phyloP scores from a whole-genome alignment of 306 rosid species.

The Parietaria judaica region DNA sequence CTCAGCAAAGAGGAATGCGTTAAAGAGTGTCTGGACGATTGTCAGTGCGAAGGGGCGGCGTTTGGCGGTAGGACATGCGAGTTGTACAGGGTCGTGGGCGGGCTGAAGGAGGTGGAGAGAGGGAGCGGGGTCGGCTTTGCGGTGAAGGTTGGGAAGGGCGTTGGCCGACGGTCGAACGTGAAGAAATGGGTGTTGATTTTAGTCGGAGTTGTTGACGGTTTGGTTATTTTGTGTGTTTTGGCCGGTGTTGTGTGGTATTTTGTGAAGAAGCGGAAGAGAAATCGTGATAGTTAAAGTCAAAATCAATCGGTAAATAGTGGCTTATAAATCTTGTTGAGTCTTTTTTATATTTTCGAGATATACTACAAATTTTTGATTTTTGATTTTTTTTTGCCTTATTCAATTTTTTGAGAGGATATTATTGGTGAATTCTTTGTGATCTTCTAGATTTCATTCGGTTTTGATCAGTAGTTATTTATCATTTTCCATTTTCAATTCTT shows the following conservation, averaged over 20 bases:
- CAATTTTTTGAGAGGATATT: not conserved
- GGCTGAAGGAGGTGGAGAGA: conserved; percentile 55
- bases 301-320: not conserved
- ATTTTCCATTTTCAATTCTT: not conserved
- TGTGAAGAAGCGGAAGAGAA: conserved; percentile 33
- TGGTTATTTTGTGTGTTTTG: conserved; percentile 51
- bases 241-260: conserved; percentile 65
- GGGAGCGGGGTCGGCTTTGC: conserved; percentile 44
- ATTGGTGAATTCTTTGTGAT: too few species aligned
- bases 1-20: conserved; percentile 50
- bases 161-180: conserved; percentile 28
- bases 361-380: not conserved
- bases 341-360: not conserved
- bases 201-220: conserved; percentile 72
- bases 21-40: conserved; percentile 54
- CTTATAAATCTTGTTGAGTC: not conserved
- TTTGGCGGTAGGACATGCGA: conserved; percentile 40
- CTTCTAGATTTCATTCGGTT: too few species aligned
- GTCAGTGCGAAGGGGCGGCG: conserved; percentile 60
- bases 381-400: not conserved
- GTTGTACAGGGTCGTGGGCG: conserved; percentile 48
- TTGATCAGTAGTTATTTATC: too few species aligned
- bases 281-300: conserved; percentile 19
- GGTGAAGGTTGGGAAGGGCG: conserved; percentile 69
- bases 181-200: conserved; percentile 65